Base-by-base conservation (phyloP, 2,329 filamentous ascomycete genomes). In the Monilinia laxa region DNA sequence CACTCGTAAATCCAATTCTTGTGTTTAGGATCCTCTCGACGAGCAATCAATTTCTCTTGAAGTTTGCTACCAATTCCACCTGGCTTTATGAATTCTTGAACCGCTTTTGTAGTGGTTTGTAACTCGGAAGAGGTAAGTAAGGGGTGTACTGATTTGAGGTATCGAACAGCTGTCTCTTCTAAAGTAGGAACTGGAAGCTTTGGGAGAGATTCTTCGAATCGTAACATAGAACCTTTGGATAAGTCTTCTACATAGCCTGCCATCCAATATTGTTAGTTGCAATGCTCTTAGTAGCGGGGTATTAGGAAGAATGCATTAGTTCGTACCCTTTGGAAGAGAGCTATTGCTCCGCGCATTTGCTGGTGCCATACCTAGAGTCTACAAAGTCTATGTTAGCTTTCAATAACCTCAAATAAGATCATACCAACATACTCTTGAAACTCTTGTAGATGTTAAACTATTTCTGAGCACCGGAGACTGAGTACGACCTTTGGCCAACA, bases 1-100 rank as follows among this genome's bases (percentile, higher is more conserved):
- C 95, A 99, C 73, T 99, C 94, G 73, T 90, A 88, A 67, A 99
- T 84, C 95, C 95, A 99, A 81, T 98, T 99, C 81, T 90, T 92
- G 77, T 85, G 81, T 70, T 90, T 89, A 60, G 93, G 89, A 72
- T 96, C 87, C 73, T 92, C 90, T 69, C 91, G 86, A 70, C 88
- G 87, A 67, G 90, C 92, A 62, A 94, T 75, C 71, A 99, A 84
- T 78, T 94, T 91, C 77, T 97, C 90, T 81, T 99, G 95, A 54
- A 99, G 87, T 75, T 87, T 87, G 77, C 89, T 85, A 69, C 94
- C 95, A 62, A 89, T 83, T 51, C 93, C 92, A 67, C 92, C 92
- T n/a, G 94, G 92, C 72, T 89, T 88, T 72, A 97, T 82, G 79
- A 99, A 98, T 9, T 93, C 92, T 69, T 91, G 84, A 47, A 99